Evolutionary conservation across 1,139 yeast species (phyloP).

Genomic region (Groenewaldozyma auringiensis): DNA sequence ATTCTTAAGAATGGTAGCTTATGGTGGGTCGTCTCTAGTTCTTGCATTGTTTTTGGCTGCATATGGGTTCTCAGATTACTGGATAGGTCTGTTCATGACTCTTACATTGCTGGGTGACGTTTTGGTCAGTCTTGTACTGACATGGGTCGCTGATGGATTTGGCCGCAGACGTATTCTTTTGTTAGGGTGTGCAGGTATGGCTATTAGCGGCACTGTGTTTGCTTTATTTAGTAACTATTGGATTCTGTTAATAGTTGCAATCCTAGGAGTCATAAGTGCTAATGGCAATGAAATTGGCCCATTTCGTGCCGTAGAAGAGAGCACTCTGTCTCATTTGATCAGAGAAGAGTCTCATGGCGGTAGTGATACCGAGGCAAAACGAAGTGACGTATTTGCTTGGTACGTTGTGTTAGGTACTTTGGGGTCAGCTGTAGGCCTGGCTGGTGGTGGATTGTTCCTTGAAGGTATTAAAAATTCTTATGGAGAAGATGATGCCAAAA

Average conservation of each 20-base stretch:
- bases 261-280: constrained; percentile 64
- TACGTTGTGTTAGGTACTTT: constrained; percentile 53
- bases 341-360: constrained; percentile 34
- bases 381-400: constrained; percentile 65
- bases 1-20: constrained; percentile 58
- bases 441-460: constrained; percentile 50
- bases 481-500: constrained; percentile 25
- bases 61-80: constrained; percentile 43
- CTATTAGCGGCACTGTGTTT: constrained; percentile 53
- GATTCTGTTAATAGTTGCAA: constrained; percentile 49
- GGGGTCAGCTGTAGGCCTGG: constrained; percentile 66
- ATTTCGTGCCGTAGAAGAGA: constrained; percentile 73
- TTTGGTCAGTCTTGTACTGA: constrained; percentile 52
- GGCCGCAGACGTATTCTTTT: constrained; percentile 59
- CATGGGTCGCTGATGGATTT: constrained; percentile 64
- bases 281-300: constrained; percentile 86
- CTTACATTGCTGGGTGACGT: constrained; percentile 70
- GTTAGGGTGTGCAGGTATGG: constrained; percentile 60
- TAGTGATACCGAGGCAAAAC: constrained; percentile 23
- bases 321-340: constrained; percentile 67
- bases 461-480: constrained; percentile 35
- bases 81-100: constrained; percentile 70
- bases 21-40: constrained; percentile 69
- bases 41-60: constrained; percentile 46
- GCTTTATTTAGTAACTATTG: constrained; percentile 41